Base-by-base conservation (phyloP, 140 eudicot species). In the Senecio squalidus region DNA sequence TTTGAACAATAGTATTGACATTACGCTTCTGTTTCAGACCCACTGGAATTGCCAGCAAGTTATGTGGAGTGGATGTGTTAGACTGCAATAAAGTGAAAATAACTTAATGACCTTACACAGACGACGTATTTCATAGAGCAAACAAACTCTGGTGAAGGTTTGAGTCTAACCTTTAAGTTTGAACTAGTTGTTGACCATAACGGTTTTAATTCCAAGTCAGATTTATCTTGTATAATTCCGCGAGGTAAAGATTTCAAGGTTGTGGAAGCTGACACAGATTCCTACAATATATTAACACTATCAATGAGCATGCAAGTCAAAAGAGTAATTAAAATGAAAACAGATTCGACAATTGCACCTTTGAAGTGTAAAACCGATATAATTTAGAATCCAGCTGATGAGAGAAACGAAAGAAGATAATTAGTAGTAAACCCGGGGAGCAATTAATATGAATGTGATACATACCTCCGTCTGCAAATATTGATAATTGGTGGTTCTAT, bases 1-100 rank as follows among this genome's bases (percentile, higher is more conserved):
- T 92, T 56, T 64, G 86, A 74, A 87, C 92, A 41, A 91, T 81
- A 45, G 68, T 28, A 75, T 86, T 76, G 62, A 92, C 98, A 78
- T 87, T 92, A 38, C 66, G 53, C 93, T 92, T 92, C 73, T 86
- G 96, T 62, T 80, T 81, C 38, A 92, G 78, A 41, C 98, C 98
- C 60, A 82, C 98, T 40, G 98, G 90, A 28, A 93, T 84, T 17
- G 99, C 99, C 71, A 93, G 73, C 64, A 93, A 82, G 83, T 88
- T 82, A 64, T 56, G 82, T 13, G 79, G 38, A 48, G 77, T 54
- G 27, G 75, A 38, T 28, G 34, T 66, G 75, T 70, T 73, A 51
- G 43, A 76, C 92, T 51, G 79, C 53, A 55, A 70, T 16, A 40
- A 75, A 51, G 52, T 48, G 31, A 56, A 39, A 25, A 30, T 10